These are phyloP conservation scores for Phtheirospermum japonicum DNA, from an alignment of 257 asterid genomes.

Conservation along the genomic window DNA sequence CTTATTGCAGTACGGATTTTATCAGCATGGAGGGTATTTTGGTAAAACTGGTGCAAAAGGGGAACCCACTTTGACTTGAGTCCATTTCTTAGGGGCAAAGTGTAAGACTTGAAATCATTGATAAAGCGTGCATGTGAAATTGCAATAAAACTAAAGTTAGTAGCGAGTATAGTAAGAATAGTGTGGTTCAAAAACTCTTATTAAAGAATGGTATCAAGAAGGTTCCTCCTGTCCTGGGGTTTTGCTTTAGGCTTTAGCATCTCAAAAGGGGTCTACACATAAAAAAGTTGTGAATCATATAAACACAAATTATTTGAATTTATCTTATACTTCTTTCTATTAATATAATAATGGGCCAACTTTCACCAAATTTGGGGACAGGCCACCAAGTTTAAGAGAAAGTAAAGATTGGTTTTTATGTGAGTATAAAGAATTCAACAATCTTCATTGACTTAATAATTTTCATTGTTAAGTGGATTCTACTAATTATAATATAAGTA, in stretches of 20 bases:
- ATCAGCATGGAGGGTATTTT: conserved; percentile 21
- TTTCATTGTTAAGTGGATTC: neutral
- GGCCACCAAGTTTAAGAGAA: conserved; percentile 29
- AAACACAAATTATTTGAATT: conserved; percentile 1
- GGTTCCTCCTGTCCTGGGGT: conserved; percentile 20
- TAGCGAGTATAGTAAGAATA: neutral
- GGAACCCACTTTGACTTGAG: conserved; percentile 28
- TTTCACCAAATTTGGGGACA: conserved; percentile 32
- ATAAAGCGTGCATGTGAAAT: conserved; percentile 26
- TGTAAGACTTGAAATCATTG: conserved; percentile 42
- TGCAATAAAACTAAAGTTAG: conserved; percentile 21
- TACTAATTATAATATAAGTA: too few relatives aligned
- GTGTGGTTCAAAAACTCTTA: conserved; percentile 15
- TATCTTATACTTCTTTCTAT: neutral
- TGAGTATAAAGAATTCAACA: neutral
- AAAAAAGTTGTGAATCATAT: conserved; percentile 31
- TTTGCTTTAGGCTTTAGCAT: conserved; percentile 32
- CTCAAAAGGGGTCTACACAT: conserved; percentile 25
- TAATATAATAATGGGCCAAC: conserved; percentile 21
- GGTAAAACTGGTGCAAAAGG: conserved; percentile 17
- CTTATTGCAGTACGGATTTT: too few relatives aligned
- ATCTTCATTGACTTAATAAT: neutral
- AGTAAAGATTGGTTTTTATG: conserved; percentile 10
- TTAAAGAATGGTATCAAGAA: conserved; percentile 26
- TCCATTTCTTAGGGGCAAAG: conserved; percentile 39